Conservation (phyloP, 331 rosid species). For the Stylosanthes scabra region DNA sequence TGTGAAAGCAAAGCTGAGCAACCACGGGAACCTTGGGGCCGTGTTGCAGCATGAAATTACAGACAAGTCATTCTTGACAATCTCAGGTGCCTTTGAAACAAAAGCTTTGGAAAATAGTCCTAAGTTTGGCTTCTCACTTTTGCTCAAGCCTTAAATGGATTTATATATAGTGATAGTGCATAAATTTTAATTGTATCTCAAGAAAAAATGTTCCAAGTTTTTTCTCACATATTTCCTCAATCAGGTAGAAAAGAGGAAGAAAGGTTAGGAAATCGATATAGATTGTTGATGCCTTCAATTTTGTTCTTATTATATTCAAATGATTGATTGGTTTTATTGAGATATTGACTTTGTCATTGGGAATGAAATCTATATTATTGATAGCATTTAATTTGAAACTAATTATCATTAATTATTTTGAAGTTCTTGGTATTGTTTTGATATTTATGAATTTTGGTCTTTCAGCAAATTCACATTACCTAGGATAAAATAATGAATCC, state of each 20-base stretch:
- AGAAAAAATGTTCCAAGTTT: background rate
- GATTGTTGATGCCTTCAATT: slow-evolving; percentile 27
- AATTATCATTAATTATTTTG: slow-evolving; percentile 1
- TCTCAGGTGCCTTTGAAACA: slow-evolving; percentile 78
- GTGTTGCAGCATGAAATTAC: slow-evolving; percentile 65
- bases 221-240: slow-evolving; percentile 22
- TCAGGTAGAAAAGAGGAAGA: slow-evolving; percentile 32
- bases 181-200: too few relatives aligned
- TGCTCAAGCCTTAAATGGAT: slow-evolving; percentile 69
- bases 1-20: slow-evolving; percentile 79
- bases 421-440: background rate
- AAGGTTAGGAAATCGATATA: slow-evolving; percentile 37
- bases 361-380: slow-evolving; percentile 32
- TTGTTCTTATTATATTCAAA: slow-evolving; percentile 30
- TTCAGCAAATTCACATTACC: background rate
- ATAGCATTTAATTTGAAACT: slow-evolving; percentile 29
- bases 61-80: slow-evolving; percentile 59
- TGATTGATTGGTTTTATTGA: slow-evolving; percentile 37
- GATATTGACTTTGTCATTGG: slow-evolving; percentile 23
- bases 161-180: background rate
- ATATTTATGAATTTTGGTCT: slow-evolving; percentile 3
- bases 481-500: background rate
- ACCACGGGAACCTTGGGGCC: slow-evolving; percentile 79
- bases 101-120: slow-evolving; percentile 68
- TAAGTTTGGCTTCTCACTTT: slow-evolving; percentile 77